Evolutionary conservation across 345 rosid species (phyloP).

Genomic region (Rhodamnia rubescens): DNA sequence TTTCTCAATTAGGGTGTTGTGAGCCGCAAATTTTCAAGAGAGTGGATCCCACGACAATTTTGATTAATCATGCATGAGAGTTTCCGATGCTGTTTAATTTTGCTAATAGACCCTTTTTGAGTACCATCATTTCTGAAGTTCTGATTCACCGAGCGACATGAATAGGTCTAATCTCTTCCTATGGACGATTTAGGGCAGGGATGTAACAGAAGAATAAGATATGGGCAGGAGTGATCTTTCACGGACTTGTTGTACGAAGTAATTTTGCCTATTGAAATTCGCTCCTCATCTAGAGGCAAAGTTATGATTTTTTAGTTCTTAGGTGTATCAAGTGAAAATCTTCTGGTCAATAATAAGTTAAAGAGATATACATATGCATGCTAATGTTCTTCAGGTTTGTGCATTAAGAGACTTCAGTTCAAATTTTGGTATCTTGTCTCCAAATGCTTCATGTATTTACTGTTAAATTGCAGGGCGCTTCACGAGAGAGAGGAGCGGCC

Average conservation of each 20-base stretch:
- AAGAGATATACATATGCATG: not conserved
- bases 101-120: not conserved
- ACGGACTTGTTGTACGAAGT: not conserved
- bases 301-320: not conserved
- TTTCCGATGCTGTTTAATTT: not conserved
- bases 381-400: not conserved
- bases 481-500: conserved; percentile 80
- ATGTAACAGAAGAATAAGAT: not conserved
- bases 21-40: too few relatives aligned
- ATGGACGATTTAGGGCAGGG: not conserved
- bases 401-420: not conserved
- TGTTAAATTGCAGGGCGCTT: conserved; percentile 34
- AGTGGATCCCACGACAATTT: too few relatives aligned
- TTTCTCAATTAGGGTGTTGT: too few relatives aligned
- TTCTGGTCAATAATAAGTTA: not conserved
- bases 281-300: not conserved
- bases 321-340: not conserved
- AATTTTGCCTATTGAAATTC: not conserved
- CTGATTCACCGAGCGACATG: not conserved
- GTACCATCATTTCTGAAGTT: not conserved
- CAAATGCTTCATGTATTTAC: not conserved
- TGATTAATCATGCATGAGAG: not conserved
- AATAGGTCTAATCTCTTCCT: not conserved
- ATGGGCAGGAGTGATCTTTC: not conserved
- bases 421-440: not conserved